A percentile compares a stretch with the other conserved stretches of the same genome.
phyloP scores from a whole-genome alignment of 306 rosid species.

The Glycine latifolia region DNA sequence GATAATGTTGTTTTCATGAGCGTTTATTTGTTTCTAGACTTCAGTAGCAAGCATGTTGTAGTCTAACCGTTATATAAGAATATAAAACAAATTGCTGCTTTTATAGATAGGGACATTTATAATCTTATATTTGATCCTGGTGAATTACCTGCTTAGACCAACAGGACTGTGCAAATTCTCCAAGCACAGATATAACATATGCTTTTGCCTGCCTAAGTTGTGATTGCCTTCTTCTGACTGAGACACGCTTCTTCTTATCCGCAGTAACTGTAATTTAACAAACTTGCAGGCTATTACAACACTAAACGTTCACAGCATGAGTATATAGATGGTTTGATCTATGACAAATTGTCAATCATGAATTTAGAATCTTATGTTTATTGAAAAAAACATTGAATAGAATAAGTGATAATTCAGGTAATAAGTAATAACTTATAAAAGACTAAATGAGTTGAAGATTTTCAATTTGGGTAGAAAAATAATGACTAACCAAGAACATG shows the following conservation, averaged over 20 bases:
- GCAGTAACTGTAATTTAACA: slow-evolving; percentile 53
- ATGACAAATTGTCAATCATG: not conserved
- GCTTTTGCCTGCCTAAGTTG: slow-evolving; percentile 89
- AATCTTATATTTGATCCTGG: slow-evolving; percentile 18
- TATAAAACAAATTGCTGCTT: not conserved
- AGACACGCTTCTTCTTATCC: slow-evolving; percentile 59
- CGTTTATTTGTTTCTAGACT: slow-evolving; percentile 18
- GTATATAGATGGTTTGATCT: not conserved
- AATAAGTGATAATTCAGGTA: not conserved
- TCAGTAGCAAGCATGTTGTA: slow-evolving; percentile 5
- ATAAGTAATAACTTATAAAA: not conserved
- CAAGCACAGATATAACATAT: slow-evolving; percentile 86
- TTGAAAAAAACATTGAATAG: not conserved
- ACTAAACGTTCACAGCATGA: not conserved
- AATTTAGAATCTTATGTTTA: not conserved
- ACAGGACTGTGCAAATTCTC: slow-evolving; percentile 73
- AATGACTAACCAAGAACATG: slow-evolving; percentile 83
- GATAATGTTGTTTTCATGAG: slow-evolving; percentile 44
- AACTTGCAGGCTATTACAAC: slow-evolving; percentile 1
- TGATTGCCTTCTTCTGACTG: slow-evolving; percentile 53
- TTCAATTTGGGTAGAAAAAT: not conserved
- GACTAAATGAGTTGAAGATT: not conserved
- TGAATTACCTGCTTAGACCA: slow-evolving; percentile 77
- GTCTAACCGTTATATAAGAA: not conserved
- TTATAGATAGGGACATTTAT: slow-evolving; percentile 15